Conservation (phyloP, 768 basidiomycete species). For the Gelatoporia subvermispora region DNA sequence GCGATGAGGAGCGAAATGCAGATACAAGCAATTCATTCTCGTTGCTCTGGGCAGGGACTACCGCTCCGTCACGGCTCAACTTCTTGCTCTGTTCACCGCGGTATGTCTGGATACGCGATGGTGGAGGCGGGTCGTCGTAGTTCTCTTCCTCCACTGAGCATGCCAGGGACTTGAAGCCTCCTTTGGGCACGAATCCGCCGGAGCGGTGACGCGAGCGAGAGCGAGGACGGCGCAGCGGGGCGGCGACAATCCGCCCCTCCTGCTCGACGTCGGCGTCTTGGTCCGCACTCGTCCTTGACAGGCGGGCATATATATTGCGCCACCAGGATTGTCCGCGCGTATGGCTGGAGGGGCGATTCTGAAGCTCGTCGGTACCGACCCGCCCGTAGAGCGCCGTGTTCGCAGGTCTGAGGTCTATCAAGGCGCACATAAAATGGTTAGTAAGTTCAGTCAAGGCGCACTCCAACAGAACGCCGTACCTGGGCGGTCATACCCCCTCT, state of each 20-base stretch:
- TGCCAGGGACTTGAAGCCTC: slow-evolving; percentile 11
- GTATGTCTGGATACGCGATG: slow-evolving; percentile 28
- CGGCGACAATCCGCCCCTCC: neutral
- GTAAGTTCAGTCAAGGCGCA: too few species aligned
- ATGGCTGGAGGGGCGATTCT: slow-evolving; percentile 6
- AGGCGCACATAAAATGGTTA: too few species aligned
- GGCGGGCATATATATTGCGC: slow-evolving; percentile 12
- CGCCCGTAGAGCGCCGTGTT: slow-evolving; percentile 12
- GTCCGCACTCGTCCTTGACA: slow-evolving; percentile 8
- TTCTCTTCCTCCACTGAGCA: slow-evolving; percentile 11
- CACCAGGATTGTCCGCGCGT: slow-evolving; percentile 10
- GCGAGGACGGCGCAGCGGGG: slow-evolving; percentile 6
- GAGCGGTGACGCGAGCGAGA: slow-evolving; percentile 6
- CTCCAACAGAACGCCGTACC: too few species aligned
- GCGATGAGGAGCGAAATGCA: neutral
- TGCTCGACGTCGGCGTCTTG: neutral
- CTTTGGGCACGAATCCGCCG: slow-evolving; percentile 13
- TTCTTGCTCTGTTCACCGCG: slow-evolving; percentile 15
- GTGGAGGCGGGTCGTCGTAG: slow-evolving; percentile 39
- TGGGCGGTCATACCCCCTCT: slow-evolving; percentile 34
- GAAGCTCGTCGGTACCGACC: slow-evolving; percentile 23
- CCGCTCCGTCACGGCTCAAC: neutral
- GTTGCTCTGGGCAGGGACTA: neutral
- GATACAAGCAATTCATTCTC: neutral
- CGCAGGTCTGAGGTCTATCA: too few species aligned